Base-by-base conservation (phyloP, 2,329 filamentous ascomycete genomes). In the Escovopsis weberi region DNA sequence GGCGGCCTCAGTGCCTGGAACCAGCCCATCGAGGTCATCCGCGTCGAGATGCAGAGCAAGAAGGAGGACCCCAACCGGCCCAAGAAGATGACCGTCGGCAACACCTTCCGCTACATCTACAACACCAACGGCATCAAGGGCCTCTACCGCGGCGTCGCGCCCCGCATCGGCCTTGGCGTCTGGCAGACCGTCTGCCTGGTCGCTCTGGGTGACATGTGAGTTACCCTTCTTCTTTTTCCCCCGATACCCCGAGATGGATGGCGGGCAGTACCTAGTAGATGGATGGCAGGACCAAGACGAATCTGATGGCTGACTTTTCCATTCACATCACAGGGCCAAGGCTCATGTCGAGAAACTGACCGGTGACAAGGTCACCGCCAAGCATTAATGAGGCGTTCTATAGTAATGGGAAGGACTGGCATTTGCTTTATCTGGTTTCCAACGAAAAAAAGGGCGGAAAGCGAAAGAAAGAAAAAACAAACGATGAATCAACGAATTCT, bases 151-250 rank as follows among this genome's bases (percentile, higher is more conserved):
- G 91, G 91, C 59, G 89, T 98, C 50, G 74, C 86, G 53, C 91
- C 91, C 55, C 82, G 91, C 63, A 88, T 98, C 61, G 88, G 88
- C 54, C 80, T 98, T 50, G 82, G 91, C 60, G 78, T 98, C 69
- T 98, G 91, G 91, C 91, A 98, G 75, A 98, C 91, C 48, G 83
- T 98, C 59, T 98, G 91, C 75, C 98, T 98, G 91, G 91, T 98
- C 67, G 91, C 89, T 59, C 74, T 96, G 65, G 91, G 91, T 68
- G 91, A 96, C 69, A 88, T 94, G 87, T 93, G 69, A 72, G 86
- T 78, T 46, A 50, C 37, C 32, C 43, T 47, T 33, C 15, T 39
- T 10, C 37, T 37, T 11, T 12, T 10, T 10, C 39, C 9, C 11
- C 9, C 12, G 38, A n/a, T 9, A 6, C 36, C 36, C 23, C 23